Conservation (phyloP, 495 filamentous ascomycete genomes). For the Penicillium salamii region DNA sequence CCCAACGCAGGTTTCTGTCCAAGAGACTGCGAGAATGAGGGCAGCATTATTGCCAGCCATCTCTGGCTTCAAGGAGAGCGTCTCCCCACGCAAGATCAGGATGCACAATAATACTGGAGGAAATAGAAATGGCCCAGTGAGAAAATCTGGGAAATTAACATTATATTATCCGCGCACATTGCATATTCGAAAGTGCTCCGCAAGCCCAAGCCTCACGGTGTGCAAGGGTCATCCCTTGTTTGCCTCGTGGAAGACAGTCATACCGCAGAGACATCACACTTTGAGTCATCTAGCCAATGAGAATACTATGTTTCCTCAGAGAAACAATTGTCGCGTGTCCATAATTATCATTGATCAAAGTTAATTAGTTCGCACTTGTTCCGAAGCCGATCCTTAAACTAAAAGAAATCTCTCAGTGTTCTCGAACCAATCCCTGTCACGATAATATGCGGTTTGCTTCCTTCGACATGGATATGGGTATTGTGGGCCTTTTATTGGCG, state of each 20-base stretch:
- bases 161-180: not conserved
- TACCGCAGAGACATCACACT: not conserved
- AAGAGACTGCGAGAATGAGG: slow-evolving; percentile 14
- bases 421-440: not conserved
- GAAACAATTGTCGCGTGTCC: not conserved
- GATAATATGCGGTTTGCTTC: not conserved
- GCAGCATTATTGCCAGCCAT: slow-evolving; percentile 3
- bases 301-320: not conserved
- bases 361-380: not conserved
- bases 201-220: not conserved
- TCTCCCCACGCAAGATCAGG: not conserved
- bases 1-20: slow-evolving; percentile 15
- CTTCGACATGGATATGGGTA: not conserved
- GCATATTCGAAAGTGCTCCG: not conserved
- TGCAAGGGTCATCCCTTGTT: not conserved
- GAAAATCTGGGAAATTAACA: not conserved
- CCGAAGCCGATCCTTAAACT: not conserved
- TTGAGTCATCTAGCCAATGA: not conserved
- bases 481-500: no score
- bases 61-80: not conserved
- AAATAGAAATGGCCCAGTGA: not conserved
- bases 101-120: not conserved
- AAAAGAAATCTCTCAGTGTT: not conserved
- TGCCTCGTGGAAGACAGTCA: not conserved
- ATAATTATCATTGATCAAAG: not conserved